These are phyloP conservation scores for Cladosporium sp. DNA, from an alignment of 2,329 filamentous ascomycete genomes.

Conservation along the genomic window DNA sequence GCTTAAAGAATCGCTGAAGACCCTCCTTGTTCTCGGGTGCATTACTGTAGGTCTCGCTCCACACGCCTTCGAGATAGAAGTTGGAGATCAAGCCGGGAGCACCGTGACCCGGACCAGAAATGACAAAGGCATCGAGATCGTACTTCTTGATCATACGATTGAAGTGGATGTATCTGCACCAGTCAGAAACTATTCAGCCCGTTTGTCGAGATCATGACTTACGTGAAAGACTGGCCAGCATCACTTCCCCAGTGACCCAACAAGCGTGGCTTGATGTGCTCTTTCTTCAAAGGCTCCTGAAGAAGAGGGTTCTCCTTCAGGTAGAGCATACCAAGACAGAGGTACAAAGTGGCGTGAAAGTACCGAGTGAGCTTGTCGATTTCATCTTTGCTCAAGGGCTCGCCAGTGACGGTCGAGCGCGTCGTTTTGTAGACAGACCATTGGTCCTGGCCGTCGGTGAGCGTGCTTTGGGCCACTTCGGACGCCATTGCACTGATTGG, in stretches of 20 bases:
- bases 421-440: conserved; percentile 36
- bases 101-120: conserved; percentile 76
- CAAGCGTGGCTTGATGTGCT: conserved; percentile 72
- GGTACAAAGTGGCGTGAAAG: conserved; percentile 73
- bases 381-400: conserved; percentile 65
- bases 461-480: conserved; percentile 20
- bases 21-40: conserved; percentile 69
- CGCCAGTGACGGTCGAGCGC: conserved; percentile 36
- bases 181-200: conserved; percentile 9
- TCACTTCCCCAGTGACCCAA: conserved; percentile 79
- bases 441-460: conserved; percentile 31
- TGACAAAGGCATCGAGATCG: conserved; percentile 68
- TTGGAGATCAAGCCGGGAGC: conserved; percentile 75
- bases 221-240: conserved; percentile 75
- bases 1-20: conserved; percentile 75
- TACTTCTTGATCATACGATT: conserved; percentile 82
- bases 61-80: conserved; percentile 74
- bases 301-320: conserved; percentile 72
- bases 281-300: conserved; percentile 64
- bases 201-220: neutral
- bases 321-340: conserved; percentile 79
- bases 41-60: conserved; percentile 74
- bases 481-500: conserved; percentile 22
- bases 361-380: conserved; percentile 69
- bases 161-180: conserved; percentile 67